Evolutionary conservation across 345 rosid genomes (phyloP).

Genomic region (Mercurialis annua): DNA sequence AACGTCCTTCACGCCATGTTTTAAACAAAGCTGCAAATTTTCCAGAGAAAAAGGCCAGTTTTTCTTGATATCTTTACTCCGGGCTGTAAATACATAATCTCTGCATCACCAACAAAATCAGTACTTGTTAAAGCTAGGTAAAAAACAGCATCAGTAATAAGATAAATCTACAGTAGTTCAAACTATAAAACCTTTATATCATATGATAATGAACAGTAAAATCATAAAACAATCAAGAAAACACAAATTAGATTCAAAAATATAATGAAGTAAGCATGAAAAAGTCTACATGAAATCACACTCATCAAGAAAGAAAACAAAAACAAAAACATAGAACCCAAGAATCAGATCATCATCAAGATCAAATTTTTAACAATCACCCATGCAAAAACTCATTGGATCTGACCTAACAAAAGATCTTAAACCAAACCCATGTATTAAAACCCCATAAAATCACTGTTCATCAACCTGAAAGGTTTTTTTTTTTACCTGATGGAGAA

Average conservation of each 20-base stretch:
- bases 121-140: conserved; percentile 6
- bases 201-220: conserved; percentile 26
- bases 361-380: conserved; percentile 11
- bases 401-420: conserved; percentile 46
- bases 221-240: conserved; percentile 34
- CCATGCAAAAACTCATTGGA: conserved; percentile 32
- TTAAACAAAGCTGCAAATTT: conserved; percentile 70
- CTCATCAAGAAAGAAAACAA: conserved; percentile 16
- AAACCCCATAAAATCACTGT: conserved; percentile 9
- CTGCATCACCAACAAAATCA: conserved; percentile 47
- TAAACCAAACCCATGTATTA: conserved; percentile 1
- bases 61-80: conserved; percentile 72
- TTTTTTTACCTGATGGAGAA: conserved; percentile 83
- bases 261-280: conserved; percentile 14
- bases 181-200: conserved; percentile 20
- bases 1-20: conserved; percentile 83
- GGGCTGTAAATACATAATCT: conserved; percentile 71
- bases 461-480: conserved; percentile 10
- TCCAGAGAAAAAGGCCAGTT: conserved; percentile 89
- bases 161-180: not conserved
- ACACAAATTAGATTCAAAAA: conserved; percentile 19
- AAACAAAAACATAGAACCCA: conserved; percentile 4
- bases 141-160: not conserved
- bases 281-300: conserved; percentile 37
- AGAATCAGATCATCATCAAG: conserved; percentile 11